phyloP scores from a whole-genome alignment of 2,329 filamentous ascomycete species.

The Apiospora kogelbergensis region DNA sequence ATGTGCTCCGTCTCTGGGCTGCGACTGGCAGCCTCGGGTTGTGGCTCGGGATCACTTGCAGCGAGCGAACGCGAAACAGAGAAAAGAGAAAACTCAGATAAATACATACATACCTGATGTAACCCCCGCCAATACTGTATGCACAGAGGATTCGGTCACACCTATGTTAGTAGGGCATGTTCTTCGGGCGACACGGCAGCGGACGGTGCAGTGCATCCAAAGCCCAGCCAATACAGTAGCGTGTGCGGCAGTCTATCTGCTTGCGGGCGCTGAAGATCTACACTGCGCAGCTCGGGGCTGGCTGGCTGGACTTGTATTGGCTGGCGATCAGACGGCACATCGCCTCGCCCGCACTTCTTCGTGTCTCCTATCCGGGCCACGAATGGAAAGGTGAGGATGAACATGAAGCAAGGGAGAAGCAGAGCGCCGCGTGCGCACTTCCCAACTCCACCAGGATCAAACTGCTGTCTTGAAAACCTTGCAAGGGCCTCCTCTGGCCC shows the following conservation, averaged over 20 bases:
- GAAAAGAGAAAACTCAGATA: neutral
- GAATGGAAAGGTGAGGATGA: neutral
- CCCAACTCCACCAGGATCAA: neutral
- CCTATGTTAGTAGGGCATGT: neutral
- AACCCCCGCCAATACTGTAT: no score
- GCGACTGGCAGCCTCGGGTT: neutral
- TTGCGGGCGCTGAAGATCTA: neutral
- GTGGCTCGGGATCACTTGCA: neutral
- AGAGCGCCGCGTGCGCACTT: neutral
- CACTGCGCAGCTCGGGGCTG: neutral
- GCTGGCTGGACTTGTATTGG: neutral
- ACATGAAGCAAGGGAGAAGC: neutral
- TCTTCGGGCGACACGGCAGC: neutral
- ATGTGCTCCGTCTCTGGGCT: neutral
- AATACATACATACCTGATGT: no score
- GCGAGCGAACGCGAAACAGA: neutral
- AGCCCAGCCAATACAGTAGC: neutral
- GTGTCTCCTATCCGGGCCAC: neutral
- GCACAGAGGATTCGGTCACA: neutral
- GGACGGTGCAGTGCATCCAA: neutral
- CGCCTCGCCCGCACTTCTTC: neutral
- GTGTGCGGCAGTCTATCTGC: neutral
- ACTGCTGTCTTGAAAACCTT: neutral
- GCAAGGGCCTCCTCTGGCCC: neutral
- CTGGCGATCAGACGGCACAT: neutral